These are phyloP conservation scores for Neofusicoccum sp. DNA, from an alignment of 2,329 filamentous ascomycete genomes.

Conservation along the genomic window DNA sequence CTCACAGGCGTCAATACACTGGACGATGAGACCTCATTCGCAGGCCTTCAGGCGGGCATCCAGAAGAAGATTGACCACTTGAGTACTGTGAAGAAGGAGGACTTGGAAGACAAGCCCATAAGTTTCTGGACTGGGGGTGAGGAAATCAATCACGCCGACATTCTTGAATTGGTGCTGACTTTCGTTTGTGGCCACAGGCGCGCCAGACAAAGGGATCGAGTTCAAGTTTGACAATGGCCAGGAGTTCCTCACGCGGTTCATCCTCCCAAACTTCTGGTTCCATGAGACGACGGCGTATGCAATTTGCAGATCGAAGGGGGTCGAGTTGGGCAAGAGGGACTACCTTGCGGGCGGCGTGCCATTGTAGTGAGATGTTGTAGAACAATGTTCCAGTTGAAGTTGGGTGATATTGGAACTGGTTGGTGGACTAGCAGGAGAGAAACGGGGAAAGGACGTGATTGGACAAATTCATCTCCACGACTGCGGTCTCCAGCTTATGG, in stretches of 20 bases:
- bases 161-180: too few species aligned
- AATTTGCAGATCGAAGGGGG: slow-evolving; percentile 61
- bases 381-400: too few species aligned
- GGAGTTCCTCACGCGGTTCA: slow-evolving; percentile 38
- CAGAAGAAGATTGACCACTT: neutral
- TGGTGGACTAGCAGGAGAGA: too few species aligned
- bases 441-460: too few species aligned
- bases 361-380: neutral
- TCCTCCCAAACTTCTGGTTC: slow-evolving; percentile 63
- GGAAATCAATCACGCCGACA: slow-evolving; percentile 40
- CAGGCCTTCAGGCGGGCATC: neutral
- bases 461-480: too few species aligned
- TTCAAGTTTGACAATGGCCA: slow-evolving; percentile 27
- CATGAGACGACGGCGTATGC: slow-evolving; percentile 60
- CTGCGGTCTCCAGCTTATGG: too few species aligned
- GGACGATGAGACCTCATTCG: neutral
- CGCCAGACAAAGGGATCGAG: slow-evolving; percentile 31
- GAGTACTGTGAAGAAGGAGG: neutral
- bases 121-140: slow-evolving; percentile 49
- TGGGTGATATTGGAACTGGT: too few species aligned
- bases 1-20: neutral
- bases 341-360: slow-evolving; percentile 29
- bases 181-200: slow-evolving; percentile 28
- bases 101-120: neutral
- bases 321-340: slow-evolving; percentile 61